Base-by-base conservation (phyloP, 805 yeast species). In the Teunomyces aglyptinius region DNA sequence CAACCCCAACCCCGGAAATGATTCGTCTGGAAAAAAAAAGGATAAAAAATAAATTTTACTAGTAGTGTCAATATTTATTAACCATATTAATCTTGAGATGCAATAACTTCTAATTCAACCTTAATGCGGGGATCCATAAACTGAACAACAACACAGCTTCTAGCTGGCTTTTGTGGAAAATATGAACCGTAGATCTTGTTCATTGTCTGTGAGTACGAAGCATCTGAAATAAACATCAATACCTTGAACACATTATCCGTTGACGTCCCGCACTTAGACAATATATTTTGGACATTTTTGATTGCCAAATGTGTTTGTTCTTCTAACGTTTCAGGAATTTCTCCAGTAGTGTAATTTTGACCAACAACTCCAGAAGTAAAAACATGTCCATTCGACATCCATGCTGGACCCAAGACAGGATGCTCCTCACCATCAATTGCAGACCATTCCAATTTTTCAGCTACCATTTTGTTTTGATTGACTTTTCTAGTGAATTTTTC, bases 61-160 rank as follows among this genome's bases (percentile, higher is more conserved):
- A 18, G 4, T 19, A 19, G 26, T 31, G 33, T 10, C 11, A 15
- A 31, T 31, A 31, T 38, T 34, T 34, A 34, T 36, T 36, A 20
- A 13, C 20, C 20, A 31, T 7, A 22, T 11, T 55, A 58, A 28
- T 66, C 63, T 22, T 57, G 39, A 29, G 67, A 54, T 28, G 80
- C 79, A 56, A 78, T 64, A 43, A 75, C 72, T 55, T 80, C 83
- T 45, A 79, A 56, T 56, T 80, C 85, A 40, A 80, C 76, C 53
- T 76, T 71, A 44, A 79, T 50, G n/a, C 64, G 55, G 8, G 75
- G 68, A 57, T 77, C 73, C 56, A 81, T 80, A 64, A 80, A 79
- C 6, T 65, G 72, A 28, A 75, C 82, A 44, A 76, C 66, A 31
- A 80, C 67, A 57, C 81, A 76, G 40, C 77, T 71, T 67, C 85